Evolutionary conservation across 441 rosid species (phyloP).

Genomic region (Metrosideros polymorpha): DNA sequence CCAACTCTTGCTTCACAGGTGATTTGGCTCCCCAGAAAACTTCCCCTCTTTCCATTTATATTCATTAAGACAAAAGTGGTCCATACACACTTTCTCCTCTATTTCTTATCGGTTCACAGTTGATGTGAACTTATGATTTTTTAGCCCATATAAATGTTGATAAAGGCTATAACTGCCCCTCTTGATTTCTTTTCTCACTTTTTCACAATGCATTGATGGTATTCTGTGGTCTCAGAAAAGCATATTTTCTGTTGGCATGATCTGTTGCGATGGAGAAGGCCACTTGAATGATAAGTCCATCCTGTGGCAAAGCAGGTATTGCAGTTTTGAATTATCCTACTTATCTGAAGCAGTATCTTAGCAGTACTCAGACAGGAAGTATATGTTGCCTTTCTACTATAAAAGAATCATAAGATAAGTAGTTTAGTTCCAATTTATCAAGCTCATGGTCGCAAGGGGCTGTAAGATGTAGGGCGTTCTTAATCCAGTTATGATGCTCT

Average conservation of each 20-base stretch:
- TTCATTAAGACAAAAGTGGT: background rate
- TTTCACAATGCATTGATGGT: conserved; percentile 5
- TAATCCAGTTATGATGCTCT: background rate
- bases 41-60: background rate
- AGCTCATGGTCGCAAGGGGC: background rate
- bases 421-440: background rate
- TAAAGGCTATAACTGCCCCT: background rate
- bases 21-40: background rate
- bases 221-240: conserved; percentile 58
- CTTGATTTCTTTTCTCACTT: background rate
- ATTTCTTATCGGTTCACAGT: background rate
- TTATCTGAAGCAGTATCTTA: background rate
- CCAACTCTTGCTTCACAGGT: conserved; percentile 96
- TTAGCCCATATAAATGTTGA: background rate
- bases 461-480: background rate
- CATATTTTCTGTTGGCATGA: conserved; percentile 85
- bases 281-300: conserved; percentile 84
- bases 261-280: conserved; percentile 96
- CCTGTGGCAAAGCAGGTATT: conserved; percentile 86
- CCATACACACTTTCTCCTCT: background rate
- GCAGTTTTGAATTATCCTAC: background rate
- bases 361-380: background rate
- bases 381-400: background rate
- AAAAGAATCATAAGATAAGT: background rate
- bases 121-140: background rate